Evolutionary conservation across 371 early-diverging fungal species (phyloP).

Genomic region (Mortierella sp.): DNA sequence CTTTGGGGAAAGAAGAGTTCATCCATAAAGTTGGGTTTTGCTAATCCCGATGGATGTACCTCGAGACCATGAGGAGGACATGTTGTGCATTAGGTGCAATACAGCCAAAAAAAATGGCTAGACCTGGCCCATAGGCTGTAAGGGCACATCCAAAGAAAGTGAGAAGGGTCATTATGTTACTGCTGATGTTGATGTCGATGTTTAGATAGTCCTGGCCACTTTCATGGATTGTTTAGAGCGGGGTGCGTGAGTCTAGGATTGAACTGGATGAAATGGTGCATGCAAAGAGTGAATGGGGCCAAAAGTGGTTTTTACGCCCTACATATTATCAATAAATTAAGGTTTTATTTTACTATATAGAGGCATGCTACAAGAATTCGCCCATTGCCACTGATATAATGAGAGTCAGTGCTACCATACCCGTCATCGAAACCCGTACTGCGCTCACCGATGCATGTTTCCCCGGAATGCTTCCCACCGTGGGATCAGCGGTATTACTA

Average conservation of each 20-base stretch:
- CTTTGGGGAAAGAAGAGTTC: background rate
- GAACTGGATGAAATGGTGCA: too few species aligned
- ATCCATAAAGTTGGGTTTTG: background rate
- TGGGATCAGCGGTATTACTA: background rate
- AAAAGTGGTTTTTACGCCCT: too few species aligned
- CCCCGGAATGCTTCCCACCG: too few species aligned
- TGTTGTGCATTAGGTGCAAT: constrained; percentile 77
- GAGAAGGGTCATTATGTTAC: constrained; percentile 64
- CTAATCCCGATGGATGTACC: constrained; percentile 58
- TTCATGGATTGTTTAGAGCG: background rate
- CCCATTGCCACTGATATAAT: background rate
- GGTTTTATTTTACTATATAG: too few species aligned
- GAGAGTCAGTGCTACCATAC: too few species aligned
- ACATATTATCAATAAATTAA: too few species aligned
- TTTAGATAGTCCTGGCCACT: background rate
- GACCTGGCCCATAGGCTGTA: constrained; percentile 81
- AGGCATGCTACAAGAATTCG: background rate
- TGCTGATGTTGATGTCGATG: background rate
- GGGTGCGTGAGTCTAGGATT: too few species aligned
- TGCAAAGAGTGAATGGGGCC: too few species aligned
- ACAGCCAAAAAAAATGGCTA: constrained; percentile 76
- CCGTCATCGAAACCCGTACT: too few species aligned
- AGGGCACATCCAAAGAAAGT: constrained; percentile 82
- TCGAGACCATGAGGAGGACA: constrained; percentile 77
- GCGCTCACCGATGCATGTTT: too few species aligned